Evolutionary conservation across 1,284 basidiomycete genomes (phyloP), one percentile per base, ranked within the genome.

Genomic region (Phaffia rhodozyma): DNA sequence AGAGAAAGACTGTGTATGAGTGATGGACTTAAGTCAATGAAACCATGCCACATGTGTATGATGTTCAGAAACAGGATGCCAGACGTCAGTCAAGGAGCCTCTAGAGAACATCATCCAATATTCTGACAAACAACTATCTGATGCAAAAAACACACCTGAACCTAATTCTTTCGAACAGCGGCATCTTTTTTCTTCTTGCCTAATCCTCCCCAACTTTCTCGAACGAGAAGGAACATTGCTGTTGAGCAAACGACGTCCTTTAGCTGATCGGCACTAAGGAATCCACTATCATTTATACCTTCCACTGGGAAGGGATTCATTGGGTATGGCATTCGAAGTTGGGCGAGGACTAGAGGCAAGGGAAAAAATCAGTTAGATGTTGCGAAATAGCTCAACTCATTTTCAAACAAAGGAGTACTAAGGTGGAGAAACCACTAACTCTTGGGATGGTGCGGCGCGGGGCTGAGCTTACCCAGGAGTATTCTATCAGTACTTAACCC

Each of bases 381-480:
- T 58, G 52, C 16, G 60, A 23, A 20, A 69, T 58, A 1, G 71
- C 69, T 55, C 77, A 68, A 16, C 69, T 82, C 27, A 93, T 5
- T 34, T 34, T 9, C 4, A 78, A 67, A 89, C 84, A 0, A 87
- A 84, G 0, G 97, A 79, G 0, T 87, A 86, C 74, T 86, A 90
- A 11, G 92, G 91, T 58, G 96, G 83, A 89, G 65, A 97, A 81
- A 76, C 92, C 84, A 47, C 86, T 87, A 34, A 97, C 87, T 86
- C 73, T 94, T 92, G 7, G 94, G 94, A 75, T 97, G 94, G 74
- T 97, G 91, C 21, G 92, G 93, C 1, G 92, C 92, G 6, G 93
- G 94, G 11, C 84, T 85, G 47, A 96, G 80, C 30, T 86, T 90
- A 16, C 85, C 91, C 16, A 81, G 67, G 13, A 70, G 66, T 13